phyloP scores from a whole-genome alignment of 2,329 filamentous ascomycete species.

The Penicillium hordei region DNA sequence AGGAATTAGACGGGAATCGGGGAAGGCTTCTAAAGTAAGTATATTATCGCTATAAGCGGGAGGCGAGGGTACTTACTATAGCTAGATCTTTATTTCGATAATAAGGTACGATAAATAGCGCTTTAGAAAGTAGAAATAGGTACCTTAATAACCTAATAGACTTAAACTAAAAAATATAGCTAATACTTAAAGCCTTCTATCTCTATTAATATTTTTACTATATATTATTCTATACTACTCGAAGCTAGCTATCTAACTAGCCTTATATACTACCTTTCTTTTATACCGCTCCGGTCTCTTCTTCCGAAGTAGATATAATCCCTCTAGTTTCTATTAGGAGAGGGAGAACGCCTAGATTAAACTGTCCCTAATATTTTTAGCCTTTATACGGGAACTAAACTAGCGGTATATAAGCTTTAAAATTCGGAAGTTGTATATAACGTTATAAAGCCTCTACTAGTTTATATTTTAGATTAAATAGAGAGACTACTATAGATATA shows the following conservation, averaged over 20 bases:
- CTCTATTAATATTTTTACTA: background rate
- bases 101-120: background rate
- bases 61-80: background rate
- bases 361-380: background rate
- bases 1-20: background rate
- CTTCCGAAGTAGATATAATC: conserved; percentile 1
- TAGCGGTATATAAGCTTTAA: background rate
- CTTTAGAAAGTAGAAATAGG: background rate
- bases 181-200: background rate
- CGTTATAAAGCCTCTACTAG: background rate
- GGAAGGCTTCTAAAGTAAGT: background rate
- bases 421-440: background rate
- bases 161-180: background rate
- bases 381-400: background rate
- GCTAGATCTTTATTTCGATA: background rate
- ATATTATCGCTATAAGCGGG: background rate
- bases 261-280: conserved; percentile 3
- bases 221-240: background rate
- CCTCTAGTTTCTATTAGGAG: background rate
- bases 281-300: background rate
- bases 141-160: background rate
- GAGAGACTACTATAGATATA: background rate
- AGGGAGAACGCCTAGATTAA: background rate
- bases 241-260: background rate
- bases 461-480: background rate